Evolutionary conservation across 2,329 filamentous ascomycete species (phyloP), one percentile per base, ranked within the genome.

Genomic region (Trichoderma atrobrunneum): DNA sequence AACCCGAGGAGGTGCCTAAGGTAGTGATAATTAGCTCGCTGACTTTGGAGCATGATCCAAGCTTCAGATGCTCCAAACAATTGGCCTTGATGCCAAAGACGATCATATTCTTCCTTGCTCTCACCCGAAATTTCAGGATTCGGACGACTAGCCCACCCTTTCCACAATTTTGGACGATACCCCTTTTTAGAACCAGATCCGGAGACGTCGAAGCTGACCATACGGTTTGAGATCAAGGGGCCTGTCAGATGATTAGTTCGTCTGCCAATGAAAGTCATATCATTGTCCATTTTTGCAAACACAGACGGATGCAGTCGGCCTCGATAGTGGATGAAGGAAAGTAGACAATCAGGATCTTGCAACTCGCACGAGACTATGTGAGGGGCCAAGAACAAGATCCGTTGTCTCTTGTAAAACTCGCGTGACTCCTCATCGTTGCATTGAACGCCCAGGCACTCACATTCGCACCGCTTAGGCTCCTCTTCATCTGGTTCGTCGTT

Each of bases 341-440:
- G 70, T 21, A 78, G 68, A 30, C 75, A 73, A 7, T 30, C n/a
- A 1, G 73, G 72, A 21, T 75, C 66, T 1, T 54, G 51, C 11
- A 78, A 61, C 28, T 78, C 76, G 5, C 65, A 48, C 12, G 72
- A 30, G 34, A 76, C 77, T 51, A 78, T 75, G 30, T 78, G 76
- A 3, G 76, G 73, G 5, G 74, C 76, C 21, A 78, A 71, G 32
- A 76, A 76, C n/a, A 18, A 16, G 14, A 26, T 14, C 2, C 66
- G 66, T 5, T 26, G 24, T 14, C 5, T 18, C n/a, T 18, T 36
- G 1, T 18, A 57, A 18, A 24, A 69, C n/a, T 60, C 66, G 16
- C 66, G 66, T 21, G 63, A 54, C 5, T 14, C 39, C 39, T 43
- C 16, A n/a, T 43, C 39, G 10, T 43, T 43, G 39, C 16, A 43